Percentiles rank a stretch among this genome's conserved stretches.
phyloP scores from a whole-genome alignment of 2,329 filamentous ascomycete species.

The Cytospora mali region DNA sequence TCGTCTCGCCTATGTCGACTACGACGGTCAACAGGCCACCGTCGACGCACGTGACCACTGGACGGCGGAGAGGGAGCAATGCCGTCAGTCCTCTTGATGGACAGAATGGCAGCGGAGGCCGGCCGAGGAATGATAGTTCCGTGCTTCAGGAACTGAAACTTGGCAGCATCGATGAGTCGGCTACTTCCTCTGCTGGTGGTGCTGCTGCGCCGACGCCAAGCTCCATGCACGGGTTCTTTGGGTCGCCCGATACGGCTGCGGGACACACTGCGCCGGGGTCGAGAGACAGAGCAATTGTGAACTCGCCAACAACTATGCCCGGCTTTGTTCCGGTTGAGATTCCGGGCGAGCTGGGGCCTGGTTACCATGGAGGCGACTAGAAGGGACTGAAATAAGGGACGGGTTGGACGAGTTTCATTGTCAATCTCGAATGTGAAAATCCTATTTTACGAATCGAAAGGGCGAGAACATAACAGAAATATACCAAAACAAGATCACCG shows the following conservation, averaged over 20 bases:
- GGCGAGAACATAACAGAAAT: neutral
- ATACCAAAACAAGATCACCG: neutral
- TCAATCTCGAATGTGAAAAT: neutral
- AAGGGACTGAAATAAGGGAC: neutral
- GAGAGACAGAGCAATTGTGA: constrained; percentile 26
- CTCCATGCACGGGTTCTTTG: constrained; percentile 51
- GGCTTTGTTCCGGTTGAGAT: constrained; percentile 14
- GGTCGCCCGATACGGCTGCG: constrained; percentile 42
- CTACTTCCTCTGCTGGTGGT: constrained; percentile 33
- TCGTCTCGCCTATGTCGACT: constrained; percentile 21
- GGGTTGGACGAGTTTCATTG: neutral
- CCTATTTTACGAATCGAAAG: neutral
- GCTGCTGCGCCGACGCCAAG: constrained; percentile 15
- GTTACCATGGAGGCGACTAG: neutral
- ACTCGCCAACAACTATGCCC: constrained; percentile 25
- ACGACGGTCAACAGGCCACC: constrained; percentile 18
- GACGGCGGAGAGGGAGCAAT: constrained; percentile 36
- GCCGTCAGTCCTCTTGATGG: constrained; percentile 31
- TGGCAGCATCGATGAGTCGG: constrained; percentile 44
- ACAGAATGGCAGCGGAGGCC: constrained; percentile 21
- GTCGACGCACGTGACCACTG: constrained; percentile 7
- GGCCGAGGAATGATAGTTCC: constrained; percentile 32
- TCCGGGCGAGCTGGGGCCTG: neutral
- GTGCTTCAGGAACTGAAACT: constrained; percentile 31
- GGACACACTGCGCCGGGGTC: constrained; percentile 46